Base-by-base conservation (phyloP, 2,329 filamentous ascomycete species). In the Paraphaeosphaeria sporulosa region DNA sequence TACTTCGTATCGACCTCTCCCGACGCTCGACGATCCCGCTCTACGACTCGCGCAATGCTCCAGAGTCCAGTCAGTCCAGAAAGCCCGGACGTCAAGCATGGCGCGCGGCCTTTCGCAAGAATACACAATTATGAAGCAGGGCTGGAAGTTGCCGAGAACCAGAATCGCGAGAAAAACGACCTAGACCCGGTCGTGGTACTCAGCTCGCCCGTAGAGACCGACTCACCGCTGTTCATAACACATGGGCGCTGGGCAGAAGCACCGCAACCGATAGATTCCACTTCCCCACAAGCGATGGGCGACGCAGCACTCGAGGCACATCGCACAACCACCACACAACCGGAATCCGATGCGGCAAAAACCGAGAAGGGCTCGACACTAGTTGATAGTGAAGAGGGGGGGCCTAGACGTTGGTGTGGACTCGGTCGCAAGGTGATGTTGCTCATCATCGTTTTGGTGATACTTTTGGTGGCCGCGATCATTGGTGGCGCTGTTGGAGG, bases 231-330 rank as follows among this genome's bases (percentile, higher is more conserved):
- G 4, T 43, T 43, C 19, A 23, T 27, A 6, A n/a, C 17, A 12
- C 51, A 54, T n/a, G 23, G 25, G 1, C 23, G 38, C 15, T 54
- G 51, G 51, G 3, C 15, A 9, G 51, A 54, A 17, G 51, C 51
- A 1, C 51, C 51, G n/a, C 51, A 54, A 13, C 38, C 40, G 10
- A 54, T 54, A 15, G 51, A 54, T 44, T 43, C 51, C 17, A 54
- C 27, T 15, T 23, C 51, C 3, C 51, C 51, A 23, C 51, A 54
- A 13, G 51, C 51, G 3, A 54, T 54, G 51, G 51, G 51, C 15
- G 51, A 54, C 32, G 51, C 51, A 8, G 38, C 51, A 12, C 15
- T 54, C 15, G 51, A 54, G 19, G 10, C 51, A 5, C 32, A 4
- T 13, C 17, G 51, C 13, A 25, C 12, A 1, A 10, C 38, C 7